Conservation (phyloP, 805 yeast species). For the Lipomyces chichibuensis region DNA sequence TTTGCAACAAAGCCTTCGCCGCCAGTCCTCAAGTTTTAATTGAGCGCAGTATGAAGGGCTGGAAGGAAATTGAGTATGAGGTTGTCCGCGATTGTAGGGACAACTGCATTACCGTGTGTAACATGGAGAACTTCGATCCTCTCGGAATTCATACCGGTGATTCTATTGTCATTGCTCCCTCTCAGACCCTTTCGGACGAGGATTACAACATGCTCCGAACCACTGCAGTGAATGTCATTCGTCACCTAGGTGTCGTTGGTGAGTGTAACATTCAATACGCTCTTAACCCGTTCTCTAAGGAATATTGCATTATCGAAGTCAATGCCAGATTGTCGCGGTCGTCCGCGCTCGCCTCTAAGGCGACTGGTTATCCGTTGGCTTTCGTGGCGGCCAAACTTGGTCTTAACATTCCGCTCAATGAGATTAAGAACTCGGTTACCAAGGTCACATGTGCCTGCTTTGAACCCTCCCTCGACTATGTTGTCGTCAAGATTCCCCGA, state of each 20-base stretch:
- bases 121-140: slow-evolving; percentile 99
- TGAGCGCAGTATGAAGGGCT: slow-evolving; percentile 96
- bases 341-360: slow-evolving; percentile 98
- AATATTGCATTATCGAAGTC: slow-evolving; percentile 96
- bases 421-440: slow-evolving; percentile 90
- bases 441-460: slow-evolving; percentile 93
- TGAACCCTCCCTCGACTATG: slow-evolving; percentile 96
- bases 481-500: slow-evolving; percentile 96
- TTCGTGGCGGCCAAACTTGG: slow-evolving; percentile 98
- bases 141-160: slow-evolving; percentile 99
- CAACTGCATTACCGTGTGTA: slow-evolving; percentile 98
- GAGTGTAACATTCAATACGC: slow-evolving; percentile 99
- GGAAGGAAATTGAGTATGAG: slow-evolving; percentile 99
- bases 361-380: slow-evolving; percentile 97
- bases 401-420: slow-evolving; percentile 86
- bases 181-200: slow-evolving; percentile 94
- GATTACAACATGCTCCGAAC: slow-evolving; percentile 98
- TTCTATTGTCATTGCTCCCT: slow-evolving; percentile 98
- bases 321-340: slow-evolving; percentile 97
- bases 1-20: slow-evolving; percentile 91
- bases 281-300: slow-evolving; percentile 87
- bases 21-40: slow-evolving; percentile 94
- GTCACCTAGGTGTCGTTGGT: slow-evolving; percentile 98
- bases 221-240: slow-evolving; percentile 94
- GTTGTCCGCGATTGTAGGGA: slow-evolving; percentile 97